phyloP scores from a whole-genome alignment of 2,329 filamentous ascomycete species.

The Monilinia vaccinii-corymbosi region DNA sequence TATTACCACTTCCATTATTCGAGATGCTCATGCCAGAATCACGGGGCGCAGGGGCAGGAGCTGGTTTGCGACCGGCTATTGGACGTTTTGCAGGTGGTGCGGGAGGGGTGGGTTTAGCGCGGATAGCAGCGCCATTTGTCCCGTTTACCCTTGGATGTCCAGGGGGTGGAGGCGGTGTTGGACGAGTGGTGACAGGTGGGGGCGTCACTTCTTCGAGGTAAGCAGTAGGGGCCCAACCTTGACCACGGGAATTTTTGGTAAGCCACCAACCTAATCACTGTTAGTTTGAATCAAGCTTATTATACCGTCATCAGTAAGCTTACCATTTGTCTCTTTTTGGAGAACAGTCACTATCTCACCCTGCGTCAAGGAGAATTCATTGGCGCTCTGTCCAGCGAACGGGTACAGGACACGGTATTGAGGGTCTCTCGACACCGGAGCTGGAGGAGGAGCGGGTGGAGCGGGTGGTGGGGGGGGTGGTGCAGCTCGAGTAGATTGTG shows the following conservation, averaged over 20 bases:
- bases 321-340: slow-evolving; percentile 94
- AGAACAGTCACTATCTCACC: slow-evolving; percentile 81
- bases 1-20: slow-evolving; percentile 41
- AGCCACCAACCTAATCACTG: slow-evolving; percentile 79
- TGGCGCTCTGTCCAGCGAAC: slow-evolving; percentile 74
- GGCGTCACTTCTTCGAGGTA: slow-evolving; percentile 80
- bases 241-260: slow-evolving; percentile 61
- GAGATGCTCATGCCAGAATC: slow-evolving; percentile 61
- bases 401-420: slow-evolving; percentile 90
- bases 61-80: slow-evolving; percentile 59
- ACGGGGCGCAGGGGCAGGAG: slow-evolving; percentile 54
- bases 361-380: slow-evolving; percentile 72
- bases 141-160: slow-evolving; percentile 30
- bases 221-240: slow-evolving; percentile 89
- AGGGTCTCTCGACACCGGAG: slow-evolving; percentile 56
- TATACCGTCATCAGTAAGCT: slow-evolving; percentile 28
- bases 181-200: slow-evolving; percentile 38
- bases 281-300: slow-evolving; percentile 29
- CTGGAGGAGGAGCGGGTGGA: slow-evolving; percentile 57
- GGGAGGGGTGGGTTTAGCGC: slow-evolving; percentile 28
- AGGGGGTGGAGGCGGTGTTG: slow-evolving; percentile 46
- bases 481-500: slow-evolving; percentile 39
- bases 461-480: slow-evolving; percentile 47
- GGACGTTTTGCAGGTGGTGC: slow-evolving; percentile 65
- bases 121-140: slow-evolving; percentile 30